A percentile compares a stretch with the other conserved stretches of the same genome.
Conservation (phyloP, 1,139 yeast species). For the Magnusiomyces paraingens region DNA sequence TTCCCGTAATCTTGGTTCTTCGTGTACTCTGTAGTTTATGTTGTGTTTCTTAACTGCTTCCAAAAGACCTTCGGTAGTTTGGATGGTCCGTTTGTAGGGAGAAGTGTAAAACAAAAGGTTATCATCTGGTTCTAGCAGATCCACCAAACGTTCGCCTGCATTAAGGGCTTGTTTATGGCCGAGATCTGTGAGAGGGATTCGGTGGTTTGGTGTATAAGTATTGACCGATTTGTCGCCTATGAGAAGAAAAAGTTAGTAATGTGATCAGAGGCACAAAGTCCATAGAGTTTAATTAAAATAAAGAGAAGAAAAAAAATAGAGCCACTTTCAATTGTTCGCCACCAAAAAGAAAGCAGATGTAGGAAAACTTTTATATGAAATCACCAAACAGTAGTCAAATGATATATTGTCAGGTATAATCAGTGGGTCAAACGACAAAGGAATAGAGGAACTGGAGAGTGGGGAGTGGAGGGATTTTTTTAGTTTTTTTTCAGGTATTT, state of each 20-base stretch:
- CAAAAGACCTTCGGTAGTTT: slow-evolving; percentile 65
- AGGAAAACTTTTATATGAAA: too few species aligned
- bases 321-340: not conserved
- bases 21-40: slow-evolving; percentile 49
- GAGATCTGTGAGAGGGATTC: slow-evolving; percentile 56
- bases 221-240: slow-evolving; percentile 66
- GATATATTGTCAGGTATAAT: not conserved
- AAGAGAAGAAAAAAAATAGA: not conserved
- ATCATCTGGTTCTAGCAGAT: slow-evolving; percentile 47
- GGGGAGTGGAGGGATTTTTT: too few species aligned
- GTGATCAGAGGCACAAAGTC: not conserved
- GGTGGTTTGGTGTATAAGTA: slow-evolving; percentile 68
- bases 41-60: slow-evolving; percentile 47
- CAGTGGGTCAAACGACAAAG: not conserved
- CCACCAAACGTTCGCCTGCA: slow-evolving; percentile 59
- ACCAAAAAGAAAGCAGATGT: too few species aligned
- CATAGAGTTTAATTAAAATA: slow-evolving; percentile 17
- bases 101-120: slow-evolving; percentile 65
- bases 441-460: not conserved
- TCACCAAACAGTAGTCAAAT: too few species aligned
- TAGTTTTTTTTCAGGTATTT: too few species aligned
- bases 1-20: slow-evolving; percentile 86
- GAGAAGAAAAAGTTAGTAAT: too few species aligned
- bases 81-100: slow-evolving; percentile 75
- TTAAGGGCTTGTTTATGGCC: slow-evolving; percentile 57